Evolutionary conservation across 1,139 yeast species (phyloP).

Genomic region (Kodamaea fungicola): DNA sequence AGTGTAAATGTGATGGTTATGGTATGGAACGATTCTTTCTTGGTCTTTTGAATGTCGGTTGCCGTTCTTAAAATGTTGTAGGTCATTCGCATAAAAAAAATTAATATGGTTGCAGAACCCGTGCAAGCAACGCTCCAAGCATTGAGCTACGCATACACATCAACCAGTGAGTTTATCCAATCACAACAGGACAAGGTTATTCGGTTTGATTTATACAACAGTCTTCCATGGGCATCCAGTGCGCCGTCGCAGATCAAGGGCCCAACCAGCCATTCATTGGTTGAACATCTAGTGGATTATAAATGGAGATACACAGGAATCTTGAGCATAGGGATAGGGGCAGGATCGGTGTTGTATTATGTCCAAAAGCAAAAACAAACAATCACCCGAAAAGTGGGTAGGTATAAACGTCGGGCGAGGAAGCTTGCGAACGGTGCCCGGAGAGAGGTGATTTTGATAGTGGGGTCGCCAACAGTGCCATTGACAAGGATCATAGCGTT

Average conservation of each 20-base stretch:
- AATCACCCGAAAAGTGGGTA: conserved; percentile 4
- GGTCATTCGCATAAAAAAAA: neutral
- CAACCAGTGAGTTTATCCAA: conserved; percentile 22
- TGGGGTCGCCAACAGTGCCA: conserved; percentile 80
- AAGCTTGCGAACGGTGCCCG: conserved; percentile 68
- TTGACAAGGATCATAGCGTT: conserved; percentile 65
- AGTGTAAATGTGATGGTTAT: no score
- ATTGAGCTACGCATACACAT: conserved; percentile 23
- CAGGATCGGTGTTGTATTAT: conserved; percentile 9
- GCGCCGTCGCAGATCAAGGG: no score
- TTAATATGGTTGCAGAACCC: conserved; percentile 44
- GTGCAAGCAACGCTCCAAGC: conserved; percentile 39
- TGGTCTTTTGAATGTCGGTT: no score
- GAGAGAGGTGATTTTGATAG: conserved; percentile 65
- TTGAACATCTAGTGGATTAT: conserved; percentile 7
- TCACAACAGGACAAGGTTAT: conserved; percentile 20
- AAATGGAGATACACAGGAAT: conserved; percentile 17
- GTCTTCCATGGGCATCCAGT: no score
- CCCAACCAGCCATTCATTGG: no score
- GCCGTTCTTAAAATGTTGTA: no score
- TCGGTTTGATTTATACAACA: no score
- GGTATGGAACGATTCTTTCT: no score
- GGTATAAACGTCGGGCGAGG: conserved; percentile 52
- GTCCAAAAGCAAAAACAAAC: conserved; percentile 1
- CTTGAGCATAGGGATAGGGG: conserved; percentile 30